Evolutionary conservation across 2,329 filamentous ascomycete species (phyloP), one percentile per base, ranked within the genome.

Genomic region (Fusarium odoratissimum): DNA sequence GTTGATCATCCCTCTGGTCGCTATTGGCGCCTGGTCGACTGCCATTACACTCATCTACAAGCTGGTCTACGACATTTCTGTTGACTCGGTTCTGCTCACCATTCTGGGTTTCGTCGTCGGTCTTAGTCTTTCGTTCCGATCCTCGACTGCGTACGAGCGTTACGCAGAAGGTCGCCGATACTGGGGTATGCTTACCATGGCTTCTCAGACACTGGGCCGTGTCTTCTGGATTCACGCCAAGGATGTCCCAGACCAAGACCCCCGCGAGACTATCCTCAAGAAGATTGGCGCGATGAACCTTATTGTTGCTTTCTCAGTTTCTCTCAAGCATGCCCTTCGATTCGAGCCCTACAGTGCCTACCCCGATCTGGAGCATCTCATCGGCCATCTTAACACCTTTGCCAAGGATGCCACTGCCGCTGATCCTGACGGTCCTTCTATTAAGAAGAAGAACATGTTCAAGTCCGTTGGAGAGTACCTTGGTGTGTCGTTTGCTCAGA

Each of bases 341-440:
- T 95, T 95, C 80, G 93, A 97, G 79, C 93, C 94, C 3, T 93
- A 93, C 76, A 90, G 91, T 38, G 88, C 91, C 59, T 95, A 96
- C 79, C 88, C 91, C 3, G 94, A 96, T 77, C 85, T 97, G 9
- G 83, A 88, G 41, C 88, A 91, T 25, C 85, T 95, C 19, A 87
- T 95, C 35, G 87, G 88, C 21, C 91, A 95, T 78, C 86, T 97
- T 35, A 88, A 93, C 72, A 95, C 93, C 0, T 94, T 94, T 76
- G 92, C 94, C 67, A 90, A 85, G 64, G 80, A 82, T 10, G 88
- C 87, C 14, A 85, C 84, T 16, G 75, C 80, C 0, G 81, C 84
- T 17, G 79, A 89, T 54, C 75, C 78, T 2, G 67, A 79, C 7
- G 73, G 74, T 4, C 71, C 77, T 5, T 68, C 80, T 17, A 80